phyloP scores from a whole-genome alignment of 805 yeast genomes.

The Candida sakaeoensis region DNA sequence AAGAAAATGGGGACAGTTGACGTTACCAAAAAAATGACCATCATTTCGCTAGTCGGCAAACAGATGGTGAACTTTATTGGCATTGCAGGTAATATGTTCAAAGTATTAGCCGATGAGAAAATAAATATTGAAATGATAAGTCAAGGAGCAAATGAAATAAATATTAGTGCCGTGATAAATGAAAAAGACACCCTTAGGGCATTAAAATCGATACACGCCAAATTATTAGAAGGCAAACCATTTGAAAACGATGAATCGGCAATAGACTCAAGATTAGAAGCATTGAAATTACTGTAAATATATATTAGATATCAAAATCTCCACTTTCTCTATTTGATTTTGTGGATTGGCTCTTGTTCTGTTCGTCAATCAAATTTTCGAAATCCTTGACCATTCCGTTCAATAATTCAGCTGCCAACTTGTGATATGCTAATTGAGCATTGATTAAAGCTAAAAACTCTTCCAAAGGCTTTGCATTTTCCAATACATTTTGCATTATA shows the following conservation, averaged over 20 bases:
- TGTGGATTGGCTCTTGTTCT: slow-evolving; percentile 11
- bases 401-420: slow-evolving; percentile 66
- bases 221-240: slow-evolving; percentile 49
- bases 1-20: slow-evolving; percentile 84
- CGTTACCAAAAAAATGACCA: slow-evolving; percentile 81
- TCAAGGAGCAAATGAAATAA: slow-evolving; percentile 98
- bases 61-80: slow-evolving; percentile 97
- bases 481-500: slow-evolving; percentile 76
- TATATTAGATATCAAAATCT: slow-evolving; percentile 27
- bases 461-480: slow-evolving; percentile 63
- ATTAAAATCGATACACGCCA: slow-evolving; percentile 77
- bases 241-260: slow-evolving; percentile 25
- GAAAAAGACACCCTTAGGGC: slow-evolving; percentile 82
- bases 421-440: slow-evolving; percentile 81
- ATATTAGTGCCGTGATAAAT: slow-evolving; percentile 91
- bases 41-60: slow-evolving; percentile 91
- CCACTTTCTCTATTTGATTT: slow-evolving; percentile 26
- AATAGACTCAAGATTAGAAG: slow-evolving; percentile 28
- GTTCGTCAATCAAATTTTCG: slow-evolving; percentile 55
- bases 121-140: slow-evolving; percentile 97
- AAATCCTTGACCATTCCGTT: slow-evolving; percentile 61
- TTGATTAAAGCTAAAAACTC: slow-evolving; percentile 64
- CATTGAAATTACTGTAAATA: slow-evolving; percentile 18
- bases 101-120: slow-evolving; percentile 84
- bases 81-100: slow-evolving; percentile 95